These are phyloP conservation scores for Trichoderma oligosporum DNA, from an alignment of 2,329 filamentous ascomycete species.

Conservation along the genomic window DNA sequence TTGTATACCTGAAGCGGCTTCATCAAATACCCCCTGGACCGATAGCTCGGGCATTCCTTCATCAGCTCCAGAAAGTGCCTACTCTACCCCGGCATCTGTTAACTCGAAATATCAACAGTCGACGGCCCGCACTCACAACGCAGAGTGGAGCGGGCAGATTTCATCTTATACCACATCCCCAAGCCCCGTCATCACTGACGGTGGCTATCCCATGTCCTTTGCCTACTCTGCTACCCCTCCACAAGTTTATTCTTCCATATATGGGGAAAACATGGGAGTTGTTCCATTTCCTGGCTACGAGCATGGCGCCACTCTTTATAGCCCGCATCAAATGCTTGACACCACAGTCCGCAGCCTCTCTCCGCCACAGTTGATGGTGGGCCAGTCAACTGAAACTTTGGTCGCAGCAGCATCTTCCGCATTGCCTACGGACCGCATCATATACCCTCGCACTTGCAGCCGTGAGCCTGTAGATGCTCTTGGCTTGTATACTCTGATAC, in stretches of 20 bases:
- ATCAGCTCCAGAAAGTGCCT: conserved; percentile 46
- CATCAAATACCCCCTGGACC: conserved; percentile 29
- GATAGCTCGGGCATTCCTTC: conserved; percentile 43
- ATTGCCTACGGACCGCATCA: conserved; percentile 33
- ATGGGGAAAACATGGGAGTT: conserved; percentile 30
- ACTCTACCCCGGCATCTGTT: conserved; percentile 45
- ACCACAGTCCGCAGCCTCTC: conserved; percentile 49
- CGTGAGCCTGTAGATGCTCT: conserved; percentile 42
- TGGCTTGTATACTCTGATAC: conserved; percentile 32
- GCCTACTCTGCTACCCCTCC: conserved; percentile 29
- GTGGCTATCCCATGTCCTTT: conserved; percentile 31
- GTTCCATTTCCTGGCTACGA: conserved; percentile 37
- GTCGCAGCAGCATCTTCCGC: conserved; percentile 44
- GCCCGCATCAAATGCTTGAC: conserved; percentile 36
- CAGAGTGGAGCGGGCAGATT: conserved; percentile 34
- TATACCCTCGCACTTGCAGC: conserved; percentile 36
- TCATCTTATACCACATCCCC: conserved; percentile 27
- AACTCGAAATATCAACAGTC: conserved; percentile 29
- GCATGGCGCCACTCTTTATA: conserved; percentile 36
- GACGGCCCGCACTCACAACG: conserved; percentile 28
- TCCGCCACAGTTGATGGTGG: conserved; percentile 46
- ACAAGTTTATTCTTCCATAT: conserved; percentile 33
- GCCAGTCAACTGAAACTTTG: conserved; percentile 48
- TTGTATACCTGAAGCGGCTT: conserved; percentile 24
- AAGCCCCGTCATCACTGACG: conserved; percentile 24